Conservation (phyloP, 1,139 yeast species). For the Nakaseomyces glabratus region DNA sequence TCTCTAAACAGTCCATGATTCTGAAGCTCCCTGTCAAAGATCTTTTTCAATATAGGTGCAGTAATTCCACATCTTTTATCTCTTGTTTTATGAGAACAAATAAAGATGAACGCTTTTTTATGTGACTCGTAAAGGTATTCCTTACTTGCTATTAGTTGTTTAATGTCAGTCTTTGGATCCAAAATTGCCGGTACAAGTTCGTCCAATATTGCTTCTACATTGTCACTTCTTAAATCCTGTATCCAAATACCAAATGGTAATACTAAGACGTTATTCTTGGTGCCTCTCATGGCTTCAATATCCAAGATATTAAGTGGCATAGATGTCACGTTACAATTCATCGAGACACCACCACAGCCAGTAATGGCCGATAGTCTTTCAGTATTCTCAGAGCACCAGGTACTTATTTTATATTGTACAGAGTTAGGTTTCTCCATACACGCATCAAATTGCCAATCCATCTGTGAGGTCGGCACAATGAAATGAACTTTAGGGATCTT, state of each 20-base stretch:
- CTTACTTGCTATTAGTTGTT: conserved; percentile 17
- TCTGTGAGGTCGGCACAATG: conserved; percentile 70
- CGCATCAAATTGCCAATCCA: conserved; percentile 81
- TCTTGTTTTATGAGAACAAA: conserved; percentile 85
- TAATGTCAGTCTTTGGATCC: conserved; percentile 15
- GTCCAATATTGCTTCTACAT: conserved; percentile 40
- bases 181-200: conserved; percentile 40
- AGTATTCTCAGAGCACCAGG: conserved; percentile 37
- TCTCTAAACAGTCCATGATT: conserved; percentile 68
- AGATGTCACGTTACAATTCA: conserved; percentile 49
- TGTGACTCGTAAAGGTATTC: conserved; percentile 33
- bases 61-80: conserved; percentile 92
- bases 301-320: conserved; percentile 38
- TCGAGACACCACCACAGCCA: conserved; percentile 28
- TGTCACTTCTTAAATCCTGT: conserved; percentile 39
- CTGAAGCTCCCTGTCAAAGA: conserved; percentile 63
- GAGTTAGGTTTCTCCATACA: conserved; percentile 41
- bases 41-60: conserved; percentile 83
- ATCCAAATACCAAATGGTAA: conserved; percentile 78
- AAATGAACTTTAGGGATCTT: conserved; percentile 62
- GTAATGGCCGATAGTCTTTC: neutral
- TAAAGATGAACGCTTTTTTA: conserved; percentile 51
- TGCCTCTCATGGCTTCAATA: conserved; percentile 36
- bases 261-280: conserved; percentile 50
- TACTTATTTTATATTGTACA: conserved; percentile 41